Base-by-base conservation (phyloP, 2,329 filamentous ascomycete species). In the Ascosphaera apis region DNA sequence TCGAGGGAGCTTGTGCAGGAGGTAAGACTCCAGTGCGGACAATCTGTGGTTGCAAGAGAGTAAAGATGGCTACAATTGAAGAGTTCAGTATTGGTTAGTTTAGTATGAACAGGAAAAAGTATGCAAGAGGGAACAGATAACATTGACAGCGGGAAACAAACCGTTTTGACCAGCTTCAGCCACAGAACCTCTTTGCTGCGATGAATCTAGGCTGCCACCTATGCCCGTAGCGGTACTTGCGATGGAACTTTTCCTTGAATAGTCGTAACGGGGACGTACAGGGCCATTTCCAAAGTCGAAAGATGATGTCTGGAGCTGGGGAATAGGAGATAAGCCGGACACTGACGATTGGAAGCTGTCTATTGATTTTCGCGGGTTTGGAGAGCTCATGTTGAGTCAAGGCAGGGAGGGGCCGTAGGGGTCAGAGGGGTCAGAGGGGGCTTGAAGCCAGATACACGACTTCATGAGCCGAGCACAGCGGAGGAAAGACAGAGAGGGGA, bases 211-310 rank as follows among this genome's bases (percentile, higher is more conserved):
- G 25, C 71, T 67, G n/a, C 82, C 82, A 41, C 83, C 83, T 51
- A 91, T 72, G 21, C 84, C 93, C 50, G 76, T 72, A 45, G 86
- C 71, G 15, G 86, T 93, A 61, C 83, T 91, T 32, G 84, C 76
- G 17, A 74, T 79, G 37, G 88, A 95, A 42, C 72, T 78, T 54
- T 83, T 69, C 50, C 84, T 56, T 43, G 54, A 49, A n/a, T n/a
- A n/a, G 41, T 51, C 50, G 43, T 47, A 47, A 37, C 53, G 46
- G 28, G 55, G 52, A 32, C 52, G 45, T 35, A 42, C 38, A 15
- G 50, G 45, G 7, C 48, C 42, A 11, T 52, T 52, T 27, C 51
- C 50, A 15, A 50, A 55, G 34, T 57, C 55, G 33, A 55, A 41
- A 40, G 53, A 52, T n/a, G 40, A 44, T 18, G 48, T 45, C 9